A percentile compares a stretch with the other conserved stretches of the same genome.
phyloP scores from a whole-genome alignment of 495 filamentous ascomycete genomes.

The Neurospora hispaniola region DNA sequence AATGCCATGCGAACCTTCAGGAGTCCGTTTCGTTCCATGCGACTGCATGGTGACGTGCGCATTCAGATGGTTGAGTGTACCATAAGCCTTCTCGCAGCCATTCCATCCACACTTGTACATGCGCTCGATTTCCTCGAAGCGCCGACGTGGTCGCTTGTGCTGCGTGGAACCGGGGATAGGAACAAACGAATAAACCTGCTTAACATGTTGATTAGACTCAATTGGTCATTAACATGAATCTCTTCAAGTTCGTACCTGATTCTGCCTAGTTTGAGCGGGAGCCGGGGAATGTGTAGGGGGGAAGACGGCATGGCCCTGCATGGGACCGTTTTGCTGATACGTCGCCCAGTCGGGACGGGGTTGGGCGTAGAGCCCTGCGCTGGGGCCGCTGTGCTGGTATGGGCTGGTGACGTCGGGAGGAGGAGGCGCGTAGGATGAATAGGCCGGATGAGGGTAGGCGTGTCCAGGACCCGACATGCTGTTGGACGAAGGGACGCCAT shows the following conservation, averaged over 20 bases:
- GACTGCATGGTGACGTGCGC: constrained; percentile 98
- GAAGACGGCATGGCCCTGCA: constrained; percentile 38
- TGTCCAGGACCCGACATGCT: neutral
- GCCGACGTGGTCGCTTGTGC: constrained; percentile 87
- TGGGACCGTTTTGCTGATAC: constrained; percentile 54
- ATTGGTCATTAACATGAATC: neutral
- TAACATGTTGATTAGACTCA: constrained; percentile 2
- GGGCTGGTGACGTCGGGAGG: constrained; percentile 74
- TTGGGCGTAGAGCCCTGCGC: constrained; percentile 51
- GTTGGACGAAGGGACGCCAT: neutral
- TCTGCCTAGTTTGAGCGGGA: constrained; percentile 46
- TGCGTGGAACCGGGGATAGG: constrained; percentile 96
- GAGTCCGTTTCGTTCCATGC: constrained; percentile 83
- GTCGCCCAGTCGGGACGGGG: constrained; percentile 71
- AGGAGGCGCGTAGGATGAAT: constrained; percentile 73
- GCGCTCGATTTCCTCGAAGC: constrained; percentile 97
- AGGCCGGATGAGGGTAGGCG: constrained; percentile 11
- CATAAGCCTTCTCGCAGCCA: constrained; percentile 95
- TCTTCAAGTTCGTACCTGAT: constrained; percentile 53
- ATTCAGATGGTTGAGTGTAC: constrained; percentile 91
- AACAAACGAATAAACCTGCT: constrained; percentile 92
- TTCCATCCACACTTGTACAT: constrained; percentile 99
- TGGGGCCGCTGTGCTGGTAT: constrained; percentile 41
- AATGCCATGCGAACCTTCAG: constrained; percentile 66
- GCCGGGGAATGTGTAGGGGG: constrained; percentile 47